A percentile compares a stretch with the other conserved stretches of the same genome.
Evolutionary conservation across 2,329 filamentous ascomycete genomes (phyloP).

Genomic region (Fusarium ambrosium): DNA sequence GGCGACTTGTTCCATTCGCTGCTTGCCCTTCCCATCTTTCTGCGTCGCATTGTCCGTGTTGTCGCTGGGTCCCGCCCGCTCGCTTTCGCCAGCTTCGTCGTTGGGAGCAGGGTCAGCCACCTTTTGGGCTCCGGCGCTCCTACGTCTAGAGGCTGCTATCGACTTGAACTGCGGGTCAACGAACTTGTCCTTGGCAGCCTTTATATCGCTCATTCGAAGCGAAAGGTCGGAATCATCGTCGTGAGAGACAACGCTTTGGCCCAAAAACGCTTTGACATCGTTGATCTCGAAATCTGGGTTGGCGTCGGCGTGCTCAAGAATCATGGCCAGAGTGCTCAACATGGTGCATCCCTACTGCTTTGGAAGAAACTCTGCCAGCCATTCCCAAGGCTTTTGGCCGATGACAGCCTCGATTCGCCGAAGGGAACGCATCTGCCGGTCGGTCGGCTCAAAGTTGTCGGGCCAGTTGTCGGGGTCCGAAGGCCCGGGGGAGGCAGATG

Average conservation of each 20-base stretch:
- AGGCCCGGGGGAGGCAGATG: neutral
- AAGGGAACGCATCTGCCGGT: neutral
- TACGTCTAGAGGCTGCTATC: neutral
- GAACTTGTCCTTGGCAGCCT: neutral
- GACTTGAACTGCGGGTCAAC: neutral
- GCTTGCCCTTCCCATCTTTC: neutral
- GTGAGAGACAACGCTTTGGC: neutral
- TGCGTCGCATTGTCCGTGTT: neutral
- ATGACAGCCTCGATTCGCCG: neutral
- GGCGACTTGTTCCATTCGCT: neutral
- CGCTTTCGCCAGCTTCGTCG: neutral
- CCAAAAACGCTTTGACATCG: neutral
- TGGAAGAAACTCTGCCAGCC: neutral
- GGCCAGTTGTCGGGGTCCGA: neutral
- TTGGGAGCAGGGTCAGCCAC: neutral
- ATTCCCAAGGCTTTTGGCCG: conserved; percentile 18
- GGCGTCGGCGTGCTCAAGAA: conserved; percentile 3
- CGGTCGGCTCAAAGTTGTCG: neutral
- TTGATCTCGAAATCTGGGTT: neutral
- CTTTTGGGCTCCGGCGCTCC: neutral
- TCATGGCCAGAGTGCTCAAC: conserved; percentile 5
- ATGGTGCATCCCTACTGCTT: conserved; percentile 11
- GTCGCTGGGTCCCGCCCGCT: neutral
- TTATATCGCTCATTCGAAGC: conserved; percentile 5
- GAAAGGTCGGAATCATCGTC: neutral